These are phyloP conservation scores for Hygrocybe punicea DNA, from an alignment of 768 basidiomycete genomes.

Conservation along the genomic window DNA sequence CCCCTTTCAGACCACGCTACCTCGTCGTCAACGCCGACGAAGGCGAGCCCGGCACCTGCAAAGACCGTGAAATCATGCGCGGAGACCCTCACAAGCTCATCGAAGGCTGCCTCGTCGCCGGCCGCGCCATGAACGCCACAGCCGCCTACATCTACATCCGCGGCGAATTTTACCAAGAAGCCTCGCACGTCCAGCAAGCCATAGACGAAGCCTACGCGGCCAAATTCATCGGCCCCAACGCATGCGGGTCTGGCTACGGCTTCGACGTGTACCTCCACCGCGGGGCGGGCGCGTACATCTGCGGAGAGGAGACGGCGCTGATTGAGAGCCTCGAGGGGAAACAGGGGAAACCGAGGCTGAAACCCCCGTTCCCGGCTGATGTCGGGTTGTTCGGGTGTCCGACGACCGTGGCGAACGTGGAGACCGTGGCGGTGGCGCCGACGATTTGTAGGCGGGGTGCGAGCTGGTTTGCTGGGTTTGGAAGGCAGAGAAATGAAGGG, in stretches of 20 bases:
- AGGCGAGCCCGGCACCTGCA: constrained; percentile 98
- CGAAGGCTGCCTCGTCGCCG: constrained; percentile 96
- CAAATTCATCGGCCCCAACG: constrained; percentile 84
- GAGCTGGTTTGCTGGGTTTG: constrained; percentile 90
- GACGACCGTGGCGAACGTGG: constrained; percentile 96
- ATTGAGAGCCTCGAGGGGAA: constrained; percentile 98
- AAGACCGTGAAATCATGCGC: constrained; percentile 96
- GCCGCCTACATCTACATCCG: constrained; percentile 99
- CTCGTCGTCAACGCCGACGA: constrained; percentile 98
- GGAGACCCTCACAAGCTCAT: constrained; percentile 98
- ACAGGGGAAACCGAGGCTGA: constrained; percentile 95
- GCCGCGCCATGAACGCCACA: constrained; percentile 93
- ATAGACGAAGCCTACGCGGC: constrained; percentile 92
- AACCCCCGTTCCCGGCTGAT: constrained; percentile 98
- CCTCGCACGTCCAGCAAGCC: constrained; percentile 89
- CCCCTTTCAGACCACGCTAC: constrained; percentile 78
- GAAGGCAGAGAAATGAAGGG: constrained; percentile 87
- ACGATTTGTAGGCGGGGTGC: constrained; percentile 91
- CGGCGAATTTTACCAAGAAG: constrained; percentile 96
- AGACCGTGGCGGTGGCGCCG: constrained; percentile 96
- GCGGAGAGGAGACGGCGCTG: constrained; percentile 96
- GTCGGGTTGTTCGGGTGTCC: constrained; percentile 98
- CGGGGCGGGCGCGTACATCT: constrained; percentile 97
- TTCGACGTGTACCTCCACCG: constrained; percentile 99
- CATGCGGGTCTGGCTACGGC: constrained; percentile 87